Conservation (phyloP, 2,329 filamentous ascomycete species). For the Ceratocystis albifundus region DNA sequence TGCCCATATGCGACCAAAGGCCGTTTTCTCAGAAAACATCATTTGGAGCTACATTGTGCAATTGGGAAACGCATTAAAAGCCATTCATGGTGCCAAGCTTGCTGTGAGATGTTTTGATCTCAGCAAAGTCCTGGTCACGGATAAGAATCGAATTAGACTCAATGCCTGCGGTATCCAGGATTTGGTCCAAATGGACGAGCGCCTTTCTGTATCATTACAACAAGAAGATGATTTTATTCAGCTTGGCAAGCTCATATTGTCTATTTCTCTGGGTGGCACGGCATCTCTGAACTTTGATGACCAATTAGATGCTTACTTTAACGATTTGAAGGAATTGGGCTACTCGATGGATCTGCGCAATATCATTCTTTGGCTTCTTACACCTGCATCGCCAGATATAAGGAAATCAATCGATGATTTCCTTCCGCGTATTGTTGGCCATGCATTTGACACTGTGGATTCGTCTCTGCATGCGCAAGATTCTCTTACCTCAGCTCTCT, state of each 20-base stretch:
- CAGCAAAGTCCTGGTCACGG: constrained; percentile 80
- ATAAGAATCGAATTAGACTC: constrained; percentile 78
- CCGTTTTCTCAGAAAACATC: constrained; percentile 54
- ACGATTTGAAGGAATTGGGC: constrained; percentile 64
- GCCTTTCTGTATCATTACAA: constrained; percentile 57
- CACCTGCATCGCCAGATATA: constrained; percentile 43
- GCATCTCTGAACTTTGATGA: constrained; percentile 8
- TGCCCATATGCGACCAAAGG: constrained; percentile 32
- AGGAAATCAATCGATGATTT: constrained; percentile 70
- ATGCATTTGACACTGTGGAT: constrained; percentile 65
- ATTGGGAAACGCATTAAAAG: constrained; percentile 74
- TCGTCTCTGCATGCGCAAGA: constrained; percentile 70
- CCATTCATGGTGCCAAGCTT: constrained; percentile 69
- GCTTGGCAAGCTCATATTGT: constrained; percentile 75
- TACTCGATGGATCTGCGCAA: constrained; percentile 72
- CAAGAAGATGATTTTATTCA: constrained; percentile 81
- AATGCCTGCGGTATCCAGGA: constrained; percentile 84
- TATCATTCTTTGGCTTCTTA: constrained; percentile 70
- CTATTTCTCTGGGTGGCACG: constrained; percentile 36
- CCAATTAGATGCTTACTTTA: constrained; percentile 36
- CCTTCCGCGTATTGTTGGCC: constrained; percentile 63
- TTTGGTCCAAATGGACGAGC: constrained; percentile 69
- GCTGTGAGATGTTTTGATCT: constrained; percentile 78
- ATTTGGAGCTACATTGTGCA: constrained; percentile 91
- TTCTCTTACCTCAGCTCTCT: constrained; percentile 57